These are phyloP conservation scores for Eutypella sp. DNA, from an alignment of 2,329 filamentous ascomycete species.

Conservation along the genomic window DNA sequence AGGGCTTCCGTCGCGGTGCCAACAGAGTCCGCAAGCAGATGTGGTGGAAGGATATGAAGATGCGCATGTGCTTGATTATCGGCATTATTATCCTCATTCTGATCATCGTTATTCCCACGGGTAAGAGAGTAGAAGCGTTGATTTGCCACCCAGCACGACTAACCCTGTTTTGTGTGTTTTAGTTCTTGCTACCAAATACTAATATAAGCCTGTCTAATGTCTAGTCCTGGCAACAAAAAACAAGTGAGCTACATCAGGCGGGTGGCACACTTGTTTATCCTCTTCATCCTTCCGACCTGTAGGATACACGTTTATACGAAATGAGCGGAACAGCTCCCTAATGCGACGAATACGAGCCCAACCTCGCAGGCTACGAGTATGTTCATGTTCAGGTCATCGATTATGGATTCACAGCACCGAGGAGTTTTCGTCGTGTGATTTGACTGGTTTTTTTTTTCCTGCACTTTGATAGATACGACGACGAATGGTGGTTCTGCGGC, in stretches of 20 bases:
- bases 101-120: conserved; percentile 89
- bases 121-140: no score
- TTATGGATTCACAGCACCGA: conserved; percentile 27
- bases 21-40: conserved; percentile 96
- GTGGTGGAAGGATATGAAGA: conserved; percentile 99
- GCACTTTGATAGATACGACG: conserved; percentile 20
- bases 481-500: no score
- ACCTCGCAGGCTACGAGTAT: conserved; percentile 32
- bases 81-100: conserved; percentile 88
- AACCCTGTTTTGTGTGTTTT: background rate
- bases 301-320: conserved; percentile 20
- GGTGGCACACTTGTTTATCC: no score
- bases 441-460: conserved; percentile 32
- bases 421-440: conserved; percentile 27
- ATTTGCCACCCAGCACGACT: no score
- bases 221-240: conserved; percentile 40
- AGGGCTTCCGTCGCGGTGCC: conserved; percentile 92
- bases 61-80: conserved; percentile 92
- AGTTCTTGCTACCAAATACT: background rate
- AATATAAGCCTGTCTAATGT: conserved; percentile 6
- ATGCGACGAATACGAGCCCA: conserved; percentile 13
- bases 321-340: conserved; percentile 17
- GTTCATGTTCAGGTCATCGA: conserved; percentile 20
- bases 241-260: conserved; percentile 30
- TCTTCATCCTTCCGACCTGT: conserved; percentile 15